phyloP scores from a whole-genome alignment of 2,329 filamentous ascomycete genomes.

The Aureobasidium sp. region DNA sequence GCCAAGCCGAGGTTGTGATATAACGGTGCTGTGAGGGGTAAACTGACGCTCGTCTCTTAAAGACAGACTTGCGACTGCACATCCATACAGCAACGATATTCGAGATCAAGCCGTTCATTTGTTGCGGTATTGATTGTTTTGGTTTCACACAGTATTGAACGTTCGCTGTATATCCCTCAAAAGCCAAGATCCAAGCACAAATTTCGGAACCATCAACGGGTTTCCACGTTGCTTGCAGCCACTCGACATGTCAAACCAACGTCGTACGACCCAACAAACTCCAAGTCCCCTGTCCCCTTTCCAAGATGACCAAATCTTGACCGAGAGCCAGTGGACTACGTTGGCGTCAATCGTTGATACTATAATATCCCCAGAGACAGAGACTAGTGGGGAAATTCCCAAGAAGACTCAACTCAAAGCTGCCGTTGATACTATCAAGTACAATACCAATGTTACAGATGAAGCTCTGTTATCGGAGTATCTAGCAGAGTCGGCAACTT shows the following conservation, averaged over 20 bases:
- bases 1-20: neutral
- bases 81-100: neutral
- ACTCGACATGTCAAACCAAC: slow-evolving; percentile 7
- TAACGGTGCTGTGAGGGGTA: neutral
- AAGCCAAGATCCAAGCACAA: neutral
- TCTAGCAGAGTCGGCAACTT: slow-evolving; percentile 26
- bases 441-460: slow-evolving; percentile 32
- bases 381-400: neutral
- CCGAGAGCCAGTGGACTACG: slow-evolving; percentile 48
- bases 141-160: neutral
- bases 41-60: neutral
- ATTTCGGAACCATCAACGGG: neutral
- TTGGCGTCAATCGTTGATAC: slow-evolving; percentile 50
- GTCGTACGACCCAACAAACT: slow-evolving; percentile 8
- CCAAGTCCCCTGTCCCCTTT: slow-evolving; percentile 36
- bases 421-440: slow-evolving; percentile 32
- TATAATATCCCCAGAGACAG: slow-evolving; percentile 43
- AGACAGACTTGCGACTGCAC: neutral
- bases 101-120: neutral
- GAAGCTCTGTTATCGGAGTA: slow-evolving; percentile 21
- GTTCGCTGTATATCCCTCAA: slow-evolving; percentile 2
- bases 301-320: slow-evolving; percentile 40
- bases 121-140: slow-evolving; percentile 7
- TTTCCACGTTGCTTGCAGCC: slow-evolving; percentile 2
- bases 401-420: slow-evolving; percentile 21